phyloP scores from a whole-genome alignment of 768 basidiomycete species.

The Suillus subaureus region DNA sequence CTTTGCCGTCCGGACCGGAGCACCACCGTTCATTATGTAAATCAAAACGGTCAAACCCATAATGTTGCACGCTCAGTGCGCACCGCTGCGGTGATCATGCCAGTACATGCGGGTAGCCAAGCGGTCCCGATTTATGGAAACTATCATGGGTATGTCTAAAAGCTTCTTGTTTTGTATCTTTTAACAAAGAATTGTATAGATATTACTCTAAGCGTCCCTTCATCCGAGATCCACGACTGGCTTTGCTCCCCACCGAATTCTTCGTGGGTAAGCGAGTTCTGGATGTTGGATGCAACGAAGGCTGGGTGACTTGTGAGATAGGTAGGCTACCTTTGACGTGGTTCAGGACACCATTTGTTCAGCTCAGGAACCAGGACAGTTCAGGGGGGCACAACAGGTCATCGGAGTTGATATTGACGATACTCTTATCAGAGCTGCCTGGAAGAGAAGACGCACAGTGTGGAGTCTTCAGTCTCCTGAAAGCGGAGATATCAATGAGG shows the following conservation, averaged over 20 bases:
- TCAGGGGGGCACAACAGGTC: slow-evolving; percentile 61
- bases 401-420: slow-evolving; percentile 88
- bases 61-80: neutral
- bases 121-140: slow-evolving; percentile 63
- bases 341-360: neutral
- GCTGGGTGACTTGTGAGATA: slow-evolving; percentile 85
- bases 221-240: slow-evolving; percentile 63
- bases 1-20: neutral
- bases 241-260: slow-evolving; percentile 54
- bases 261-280: slow-evolving; percentile 64
- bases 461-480: slow-evolving; percentile 66
- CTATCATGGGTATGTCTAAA: slow-evolving; percentile 58
- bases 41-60: neutral
- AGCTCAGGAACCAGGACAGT: slow-evolving; percentile 53
- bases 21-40: neutral
- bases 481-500: neutral
- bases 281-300: slow-evolving; percentile 88
- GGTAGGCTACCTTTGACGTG: slow-evolving; percentile 44
- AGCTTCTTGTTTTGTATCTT: neutral
- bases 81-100: neutral
- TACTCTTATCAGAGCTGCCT: slow-evolving; percentile 71
- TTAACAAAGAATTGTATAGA: slow-evolving; percentile 34
- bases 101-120: neutral
- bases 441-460: slow-evolving; percentile 66
- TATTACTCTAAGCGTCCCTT: slow-evolving; percentile 79